phyloP scores from a whole-genome alignment of 192 early-diverging fungal species.

The Allomyces macrogynus region DNA sequence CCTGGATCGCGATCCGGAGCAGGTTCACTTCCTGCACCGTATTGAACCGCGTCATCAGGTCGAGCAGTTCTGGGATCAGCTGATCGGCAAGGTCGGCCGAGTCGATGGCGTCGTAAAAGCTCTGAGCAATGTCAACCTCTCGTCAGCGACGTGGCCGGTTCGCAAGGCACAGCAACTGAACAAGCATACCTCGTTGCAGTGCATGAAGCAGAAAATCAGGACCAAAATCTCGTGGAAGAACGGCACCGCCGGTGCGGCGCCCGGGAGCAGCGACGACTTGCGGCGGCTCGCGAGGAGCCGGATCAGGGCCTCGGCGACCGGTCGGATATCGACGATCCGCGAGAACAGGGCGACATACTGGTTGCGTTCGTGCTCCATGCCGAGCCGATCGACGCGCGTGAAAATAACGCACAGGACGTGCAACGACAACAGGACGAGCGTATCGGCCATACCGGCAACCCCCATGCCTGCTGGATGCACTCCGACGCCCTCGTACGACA shows the following conservation, averaged over 20 bases:
- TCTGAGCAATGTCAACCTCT: not conserved
- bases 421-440: not conserved
- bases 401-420: not conserved
- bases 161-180: not conserved
- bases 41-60: not conserved
- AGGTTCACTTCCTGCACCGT: not conserved
- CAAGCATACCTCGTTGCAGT: not conserved
- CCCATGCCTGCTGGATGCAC: not conserved
- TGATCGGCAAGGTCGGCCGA: not conserved
- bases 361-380: not conserved
- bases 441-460: not conserved
- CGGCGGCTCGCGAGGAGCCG: not conserved
- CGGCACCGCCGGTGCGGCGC: not conserved
- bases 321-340: not conserved
- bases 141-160: not conserved
- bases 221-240: not conserved
- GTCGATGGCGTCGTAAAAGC: not conserved
- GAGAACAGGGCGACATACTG: not conserved
- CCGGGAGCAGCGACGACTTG: not conserved
- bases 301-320: not conserved
- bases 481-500: not conserved
- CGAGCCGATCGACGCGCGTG: not conserved
- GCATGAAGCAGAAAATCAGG: not conserved
- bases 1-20: not conserved
- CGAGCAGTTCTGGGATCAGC: not conserved